Percentiles rank a stretch among this genome's conserved stretches.
These are phyloP conservation scores for Hypoxylon rickii DNA, from an alignment of 495 filamentous ascomycete genomes.

Conservation along the genomic window DNA sequence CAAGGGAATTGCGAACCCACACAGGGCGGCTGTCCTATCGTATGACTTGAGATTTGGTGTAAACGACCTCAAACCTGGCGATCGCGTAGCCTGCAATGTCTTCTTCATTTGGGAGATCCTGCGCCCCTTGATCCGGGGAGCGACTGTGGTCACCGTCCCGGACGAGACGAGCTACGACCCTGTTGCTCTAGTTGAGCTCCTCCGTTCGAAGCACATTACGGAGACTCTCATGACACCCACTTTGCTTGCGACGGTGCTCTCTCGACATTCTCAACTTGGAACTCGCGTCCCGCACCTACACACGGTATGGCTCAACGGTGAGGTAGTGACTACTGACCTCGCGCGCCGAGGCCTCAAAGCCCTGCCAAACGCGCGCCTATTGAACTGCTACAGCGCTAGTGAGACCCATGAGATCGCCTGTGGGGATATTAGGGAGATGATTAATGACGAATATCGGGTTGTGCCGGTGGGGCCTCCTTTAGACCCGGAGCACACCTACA, in stretches of 20 bases:
- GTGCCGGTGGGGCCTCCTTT: constrained; percentile 67
- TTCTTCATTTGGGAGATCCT: constrained; percentile 79
- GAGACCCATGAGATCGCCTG: constrained; percentile 76
- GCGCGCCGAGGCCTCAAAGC: constrained; percentile 62
- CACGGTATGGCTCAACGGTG: constrained; percentile 71
- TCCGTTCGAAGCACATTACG: constrained; percentile 60
- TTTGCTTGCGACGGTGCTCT: constrained; percentile 64
- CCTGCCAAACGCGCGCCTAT: constrained; percentile 64
- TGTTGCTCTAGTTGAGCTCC: constrained; percentile 65
- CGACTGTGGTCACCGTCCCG: constrained; percentile 67
- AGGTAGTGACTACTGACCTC: constrained; percentile 71
- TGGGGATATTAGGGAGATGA: constrained; percentile 67
- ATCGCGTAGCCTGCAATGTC: constrained; percentile 74
- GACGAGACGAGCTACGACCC: constrained; percentile 73
- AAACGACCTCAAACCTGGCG: constrained; percentile 64
- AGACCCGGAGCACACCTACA: constrained; percentile 61
- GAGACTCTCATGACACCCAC: constrained; percentile 79
- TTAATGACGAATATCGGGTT: constrained; percentile 49
- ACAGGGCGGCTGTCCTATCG: constrained; percentile 66
- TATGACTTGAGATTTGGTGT: constrained; percentile 67
- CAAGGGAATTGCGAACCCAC: constrained; percentile 72
- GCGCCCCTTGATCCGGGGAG: constrained; percentile 68
- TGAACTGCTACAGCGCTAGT: constrained; percentile 74
- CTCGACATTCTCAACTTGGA: constrained; percentile 61
- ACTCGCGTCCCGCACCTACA: constrained; percentile 60